A percentile compares a stretch with the other conserved stretches of the same genome.
Evolutionary conservation across 441 rosid genomes (phyloP).

Genomic region (Flueggea neowawraea): DNA sequence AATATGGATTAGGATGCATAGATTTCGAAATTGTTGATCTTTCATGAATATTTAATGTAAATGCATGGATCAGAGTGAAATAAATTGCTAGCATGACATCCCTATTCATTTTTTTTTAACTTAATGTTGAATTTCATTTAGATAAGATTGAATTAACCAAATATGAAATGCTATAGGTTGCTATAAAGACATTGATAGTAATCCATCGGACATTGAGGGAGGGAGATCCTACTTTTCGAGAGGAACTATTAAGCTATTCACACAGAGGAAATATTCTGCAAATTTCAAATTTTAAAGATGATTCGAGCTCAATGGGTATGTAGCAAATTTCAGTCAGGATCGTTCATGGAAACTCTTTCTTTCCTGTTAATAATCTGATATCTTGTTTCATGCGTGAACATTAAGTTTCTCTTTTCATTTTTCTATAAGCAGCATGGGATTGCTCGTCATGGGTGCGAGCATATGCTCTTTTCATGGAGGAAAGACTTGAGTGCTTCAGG

Average conservation of each 20-base stretch:
- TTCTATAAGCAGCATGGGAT: conserved; percentile 61
- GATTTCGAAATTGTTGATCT: too few relatives aligned
- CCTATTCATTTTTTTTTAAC: too few relatives aligned
- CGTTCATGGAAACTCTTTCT: not conserved
- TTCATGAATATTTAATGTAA: too few relatives aligned
- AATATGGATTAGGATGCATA: too few relatives aligned
- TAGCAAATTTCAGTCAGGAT: not conserved
- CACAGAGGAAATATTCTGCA: conserved; percentile 67
- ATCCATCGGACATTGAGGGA: conserved; percentile 81
- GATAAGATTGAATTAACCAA: too few relatives aligned
- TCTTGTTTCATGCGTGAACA: not conserved
- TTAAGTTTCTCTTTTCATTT: not conserved
- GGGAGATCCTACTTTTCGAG: conserved; percentile 78
- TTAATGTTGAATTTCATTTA: too few relatives aligned
- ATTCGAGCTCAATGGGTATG: conserved; percentile 66
- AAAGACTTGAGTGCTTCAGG: conserved; percentile 71
- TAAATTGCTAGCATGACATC: too few relatives aligned
- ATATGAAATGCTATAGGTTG: conserved; percentile 41
- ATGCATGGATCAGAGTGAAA: too few relatives aligned
- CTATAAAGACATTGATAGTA: conserved; percentile 67
- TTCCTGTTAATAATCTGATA: not conserved
- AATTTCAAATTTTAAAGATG: conserved; percentile 76
- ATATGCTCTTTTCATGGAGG: conserved; percentile 72
- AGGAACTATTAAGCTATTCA: conserved; percentile 60
- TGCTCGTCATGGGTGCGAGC: conserved; percentile 81